A percentile compares a stretch with the other conserved stretches of the same genome.
Conservation (phyloP, 805 yeast genomes). For the Candida caryicola region DNA sequence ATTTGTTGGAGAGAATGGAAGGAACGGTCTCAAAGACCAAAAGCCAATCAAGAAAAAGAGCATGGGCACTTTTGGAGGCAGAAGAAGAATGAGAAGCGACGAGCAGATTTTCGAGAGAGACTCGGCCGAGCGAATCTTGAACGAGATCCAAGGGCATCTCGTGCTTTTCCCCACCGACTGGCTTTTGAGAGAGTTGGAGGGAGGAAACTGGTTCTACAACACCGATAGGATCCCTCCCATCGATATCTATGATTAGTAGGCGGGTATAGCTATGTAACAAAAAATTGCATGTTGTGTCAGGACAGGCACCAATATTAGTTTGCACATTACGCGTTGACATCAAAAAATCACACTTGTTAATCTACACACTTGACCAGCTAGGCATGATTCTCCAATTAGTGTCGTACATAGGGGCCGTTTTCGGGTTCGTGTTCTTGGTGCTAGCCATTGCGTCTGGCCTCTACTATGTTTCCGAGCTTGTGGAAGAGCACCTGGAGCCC, state of each 20-base stretch:
- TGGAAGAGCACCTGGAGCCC: constrained; percentile 88
- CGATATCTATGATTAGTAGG: constrained; percentile 62
- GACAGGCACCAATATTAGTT: no score
- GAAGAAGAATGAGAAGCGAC: constrained; percentile 34
- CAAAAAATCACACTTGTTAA: no score
- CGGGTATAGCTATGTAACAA: no score
- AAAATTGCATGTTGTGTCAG: no score
- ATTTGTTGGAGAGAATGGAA: neutral
- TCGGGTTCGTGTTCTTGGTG: constrained; percentile 41
- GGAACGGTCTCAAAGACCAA: neutral
- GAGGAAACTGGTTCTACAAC: constrained; percentile 93
- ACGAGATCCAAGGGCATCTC: constrained; percentile 77
- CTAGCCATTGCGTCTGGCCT: constrained; percentile 80
- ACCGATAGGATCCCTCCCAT: constrained; percentile 93
- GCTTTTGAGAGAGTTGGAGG: constrained; percentile 81
- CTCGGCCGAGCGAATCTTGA: constrained; percentile 71
- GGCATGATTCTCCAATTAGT: constrained; percentile 40
- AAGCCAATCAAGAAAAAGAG: constrained; percentile 25
- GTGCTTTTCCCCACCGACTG: constrained; percentile 93
- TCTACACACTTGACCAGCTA: no score
- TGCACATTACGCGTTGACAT: no score
- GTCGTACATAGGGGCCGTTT: constrained; percentile 35
- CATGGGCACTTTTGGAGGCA: constrained; percentile 35
- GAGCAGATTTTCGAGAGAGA: constrained; percentile 64
- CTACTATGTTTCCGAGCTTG: constrained; percentile 85